Conservation (phyloP, 2,329 filamentous ascomycete genomes). For the Alternaria sp. region DNA sequence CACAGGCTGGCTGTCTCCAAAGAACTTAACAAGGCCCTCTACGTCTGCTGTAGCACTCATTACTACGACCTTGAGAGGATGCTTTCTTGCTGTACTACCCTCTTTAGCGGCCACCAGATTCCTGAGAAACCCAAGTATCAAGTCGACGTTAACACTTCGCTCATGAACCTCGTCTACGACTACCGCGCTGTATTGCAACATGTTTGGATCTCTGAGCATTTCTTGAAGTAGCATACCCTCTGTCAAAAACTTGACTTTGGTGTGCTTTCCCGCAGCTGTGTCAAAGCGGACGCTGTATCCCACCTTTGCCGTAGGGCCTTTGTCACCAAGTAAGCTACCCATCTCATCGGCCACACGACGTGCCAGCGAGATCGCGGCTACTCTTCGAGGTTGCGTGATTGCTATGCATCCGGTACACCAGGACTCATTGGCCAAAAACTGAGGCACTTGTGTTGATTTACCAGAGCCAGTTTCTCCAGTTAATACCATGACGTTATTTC, state of each 20-base stretch:
- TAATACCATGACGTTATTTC: slow-evolving; percentile 80
- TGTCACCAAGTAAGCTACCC: slow-evolving; percentile 69
- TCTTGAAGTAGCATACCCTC: slow-evolving; percentile 97
- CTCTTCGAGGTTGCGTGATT: slow-evolving; percentile 91
- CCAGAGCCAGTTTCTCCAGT: slow-evolving; percentile 96
- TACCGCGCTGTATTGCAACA: slow-evolving; percentile 87
- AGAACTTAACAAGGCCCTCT: slow-evolving; percentile 79
- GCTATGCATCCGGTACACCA: slow-evolving; percentile 87
- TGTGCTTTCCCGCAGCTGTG: slow-evolving; percentile 80
- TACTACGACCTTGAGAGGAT: slow-evolving; percentile 83
- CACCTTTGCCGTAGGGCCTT: slow-evolving; percentile 70
- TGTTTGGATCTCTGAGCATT: slow-evolving; percentile 82
- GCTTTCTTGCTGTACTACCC: slow-evolving; percentile 67
- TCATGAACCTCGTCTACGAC: slow-evolving; percentile 98
- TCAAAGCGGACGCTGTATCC: slow-evolving; percentile 98
- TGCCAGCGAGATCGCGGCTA: slow-evolving; percentile 91
- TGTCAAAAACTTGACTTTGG: slow-evolving; percentile 90
- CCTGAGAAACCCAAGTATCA: slow-evolving; percentile 87
- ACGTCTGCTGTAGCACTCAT: slow-evolving; percentile 98
- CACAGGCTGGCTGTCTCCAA: slow-evolving; percentile 55
- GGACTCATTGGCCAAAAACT: slow-evolving; percentile 80
- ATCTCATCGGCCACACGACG: slow-evolving; percentile 87
- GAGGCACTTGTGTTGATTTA: slow-evolving; percentile 95
- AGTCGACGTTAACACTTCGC: slow-evolving; percentile 90
- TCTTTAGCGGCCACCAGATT: slow-evolving; percentile 73